Base-by-base conservation (phyloP, 2,329 filamentous ascomycete species). In the Ophiostoma sp. region DNA sequence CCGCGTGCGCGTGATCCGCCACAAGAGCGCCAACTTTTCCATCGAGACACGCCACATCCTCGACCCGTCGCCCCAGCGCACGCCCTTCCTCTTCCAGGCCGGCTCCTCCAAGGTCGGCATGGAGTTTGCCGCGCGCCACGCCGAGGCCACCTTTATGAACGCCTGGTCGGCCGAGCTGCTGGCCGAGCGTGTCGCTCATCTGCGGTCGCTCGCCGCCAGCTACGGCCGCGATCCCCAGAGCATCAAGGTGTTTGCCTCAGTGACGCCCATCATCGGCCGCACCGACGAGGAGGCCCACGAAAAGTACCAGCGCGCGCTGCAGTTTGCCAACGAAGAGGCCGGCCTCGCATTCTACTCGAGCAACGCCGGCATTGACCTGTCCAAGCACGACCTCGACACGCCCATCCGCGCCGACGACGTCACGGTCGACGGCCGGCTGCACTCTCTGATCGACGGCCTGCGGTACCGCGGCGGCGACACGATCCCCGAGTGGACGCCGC, bases 341-440 rank as follows among this genome's bases (percentile, higher is more conserved):
- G 73, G 72, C 0, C 71, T 75, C 1, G 73, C 73, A 9, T 70
- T 71, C 45, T 74, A 74, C 67, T 69, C 69, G 14, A 73, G 73
- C 52, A 73, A 71, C 55, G 72, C 73, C 2, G 72, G 73, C 52
- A 72, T 74, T 27, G 74, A 75, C 67, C 69, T 75, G 8, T 66
- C 67, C 65, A 60, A 65, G 38, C 74, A 71, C 41, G 73, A 74
- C 64, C 71, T 74, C n/a, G 71, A 69, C 58, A 68, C 67, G n/a
- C 18, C 52, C 12, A 63, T 63, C 67, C 49, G 49, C n/a, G 49
- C 52, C 7, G 55, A 66, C 12, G 66, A 45, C n/a, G 58, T 62
- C n/a, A 58, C 68, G 14, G 69, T 70, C 58, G 67, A 70, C 66
- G 68, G 66, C 55, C 38, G 67, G 62, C 36, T 71, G 62, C 66